Evolutionary conservation across 169 alveolate genomes (phyloP), one percentile per base, ranked within the genome.

Genomic region (Plasmodium coatneyi): DNA sequence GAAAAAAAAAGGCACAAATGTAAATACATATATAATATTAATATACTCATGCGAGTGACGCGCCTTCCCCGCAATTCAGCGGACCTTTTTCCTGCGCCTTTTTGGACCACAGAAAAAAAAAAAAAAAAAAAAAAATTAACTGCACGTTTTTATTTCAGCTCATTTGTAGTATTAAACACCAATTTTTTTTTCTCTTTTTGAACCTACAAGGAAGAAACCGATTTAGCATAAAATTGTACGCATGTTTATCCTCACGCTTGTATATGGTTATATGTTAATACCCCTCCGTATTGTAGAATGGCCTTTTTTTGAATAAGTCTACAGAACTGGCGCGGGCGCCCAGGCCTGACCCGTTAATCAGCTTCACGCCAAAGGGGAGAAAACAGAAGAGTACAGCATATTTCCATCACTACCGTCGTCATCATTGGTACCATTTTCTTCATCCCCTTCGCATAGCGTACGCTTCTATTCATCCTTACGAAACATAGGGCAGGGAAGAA

Each of bases 281-380:
- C 30, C 76, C n/a, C 76, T 9, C 36, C 22, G 14, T 19, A 60
- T 32, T 32, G 3, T 66, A 66, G 30, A n/a, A 66, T 66, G 76
- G 76, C 76, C 30, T 19, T n/a, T 25, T 60, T 66, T 25, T 66
- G 30, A 32, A 22, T 25, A 66, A 66, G 22, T 66, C 76, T 66
- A 66, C 76, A 32, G 76, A 66, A 66, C 76, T n/a, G 76, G 30
- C 76, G 76, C 22, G 36, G 10, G 76, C 76, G 41, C 76, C 76
- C 22, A 7, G 76, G 32, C 76, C 76, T 49, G 60, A 16, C 60
- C 76, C 30, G 0, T 4, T 25, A 66, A 66, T 66, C n/a, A 66
- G 36, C 76, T 22, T 66, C 36, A 66, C 76, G 36, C 14, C 30
- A 28, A 66, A 66, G 41, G 41, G 32, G 41, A 22, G 16, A n/a